Percentiles rank a stretch among this genome's conserved stretches.
phyloP scores from a whole-genome alignment of 345 rosid genomes.

The Gossypium bickii region DNA sequence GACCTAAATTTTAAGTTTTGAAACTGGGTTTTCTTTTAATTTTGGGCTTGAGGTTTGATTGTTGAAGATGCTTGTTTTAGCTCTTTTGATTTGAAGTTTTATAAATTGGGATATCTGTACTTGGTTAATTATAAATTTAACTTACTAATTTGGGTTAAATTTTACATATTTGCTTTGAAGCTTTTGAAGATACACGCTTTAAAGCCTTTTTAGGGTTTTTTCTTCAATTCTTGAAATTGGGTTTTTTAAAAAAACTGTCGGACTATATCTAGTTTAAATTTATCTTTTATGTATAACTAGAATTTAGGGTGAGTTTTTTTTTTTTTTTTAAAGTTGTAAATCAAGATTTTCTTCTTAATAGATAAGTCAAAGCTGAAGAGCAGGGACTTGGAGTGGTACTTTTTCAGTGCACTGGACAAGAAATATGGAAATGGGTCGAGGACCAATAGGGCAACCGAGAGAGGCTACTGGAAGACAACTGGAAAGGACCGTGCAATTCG shows the following conservation, averaged over 20 bases:
- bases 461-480: constrained; percentile 95
- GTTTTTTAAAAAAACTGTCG: background rate
- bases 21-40: background rate
- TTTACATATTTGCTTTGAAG: background rate
- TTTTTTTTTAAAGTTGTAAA: background rate
- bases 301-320: background rate
- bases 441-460: constrained; percentile 91
- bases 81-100: background rate
- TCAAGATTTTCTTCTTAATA: constrained; percentile 20
- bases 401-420: constrained; percentile 72
- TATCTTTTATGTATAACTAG: background rate
- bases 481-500: constrained; percentile 78
- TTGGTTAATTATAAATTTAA: background rate
- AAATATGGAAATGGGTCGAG: constrained; percentile 81
- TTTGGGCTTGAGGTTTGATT: background rate
- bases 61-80: background rate
- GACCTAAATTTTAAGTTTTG: background rate
- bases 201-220: background rate
- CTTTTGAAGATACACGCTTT: background rate
- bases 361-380: constrained; percentile 74
- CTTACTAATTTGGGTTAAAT: background rate
- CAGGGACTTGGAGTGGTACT: constrained; percentile 96
- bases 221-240: background rate
- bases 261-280: background rate
- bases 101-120: background rate